Base-by-base conservation (phyloP, 2,329 filamentous ascomycete genomes). In the Cladosporium cucumerinum region DNA sequence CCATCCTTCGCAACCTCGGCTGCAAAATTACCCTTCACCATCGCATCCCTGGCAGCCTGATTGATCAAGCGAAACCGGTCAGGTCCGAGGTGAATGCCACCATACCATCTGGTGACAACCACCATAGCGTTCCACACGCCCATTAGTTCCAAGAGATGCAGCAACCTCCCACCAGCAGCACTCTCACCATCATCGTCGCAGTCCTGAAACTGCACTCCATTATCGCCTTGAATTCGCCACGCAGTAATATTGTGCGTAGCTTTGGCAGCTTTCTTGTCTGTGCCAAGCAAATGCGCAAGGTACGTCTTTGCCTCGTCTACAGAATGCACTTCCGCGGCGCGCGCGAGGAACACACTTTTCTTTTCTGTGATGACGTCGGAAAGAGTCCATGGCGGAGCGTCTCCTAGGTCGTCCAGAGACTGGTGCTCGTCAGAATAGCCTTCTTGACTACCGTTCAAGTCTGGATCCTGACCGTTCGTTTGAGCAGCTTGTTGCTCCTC, bases 241-340 rank as follows among this genome's bases (percentile, higher is more conserved):
- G 94, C 94, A 23, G 90, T 93, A 74, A 99, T 97, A 77, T 98
- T 98, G 77, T 99, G 95, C 66, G 94, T 93, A 5, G 95, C 95
- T 55, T 85, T 82, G n/a, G 92, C 89, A 39, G 92, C 89, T 70
- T 91, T 92, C 78, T 90, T 93, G 78, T 98, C 93, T 10, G 87
- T 90, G 5, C 88, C 85, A 8, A 97, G 83, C 1, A 99, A 84
- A 75, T 96, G 88, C 51, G 86, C 82, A 1, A 98, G 79, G 72
- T 86, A 93, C 2, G 80, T 78, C 65, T 87, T 86, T 2, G 93
- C 94, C 76, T 95, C 86, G 0, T 83, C 80, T 0, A 91, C 86
- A 4, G 89, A 91, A 0, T 83, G 80, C 1, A 96, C 92, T 2
- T 78, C 79, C 0, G 90, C 90, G 39, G 86, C 89, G 39, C 93